phyloP scores from a whole-genome alignment of 2,329 filamentous ascomycete species.

The Aureobasidium sp. region DNA sequence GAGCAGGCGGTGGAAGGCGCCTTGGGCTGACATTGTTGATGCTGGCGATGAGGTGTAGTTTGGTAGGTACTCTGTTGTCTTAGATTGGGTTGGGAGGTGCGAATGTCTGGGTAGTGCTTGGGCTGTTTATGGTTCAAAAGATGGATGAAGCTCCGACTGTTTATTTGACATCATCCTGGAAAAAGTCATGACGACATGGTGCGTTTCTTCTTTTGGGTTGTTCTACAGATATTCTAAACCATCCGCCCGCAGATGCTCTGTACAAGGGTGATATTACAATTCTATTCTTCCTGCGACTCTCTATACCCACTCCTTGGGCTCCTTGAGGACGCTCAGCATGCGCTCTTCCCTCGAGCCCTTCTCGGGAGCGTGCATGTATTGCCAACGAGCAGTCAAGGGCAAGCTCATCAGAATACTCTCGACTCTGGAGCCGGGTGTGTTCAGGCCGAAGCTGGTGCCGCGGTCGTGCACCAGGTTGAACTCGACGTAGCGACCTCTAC shows the following conservation, averaged over 20 bases:
- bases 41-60: not conserved
- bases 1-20: conserved; percentile 31
- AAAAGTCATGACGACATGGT: conserved; percentile 10
- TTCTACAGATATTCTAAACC: conserved; percentile 2
- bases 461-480: conserved; percentile 97
- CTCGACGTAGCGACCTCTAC: conserved; percentile 92
- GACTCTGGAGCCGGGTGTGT: conserved; percentile 81
- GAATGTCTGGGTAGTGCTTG: not conserved
- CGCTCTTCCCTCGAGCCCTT: conserved; percentile 69
- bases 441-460: conserved; percentile 87
- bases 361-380: conserved; percentile 86
- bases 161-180: not conserved
- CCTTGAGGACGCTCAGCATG: conserved; percentile 62
- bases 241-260: conserved; percentile 12
- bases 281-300: not conserved
- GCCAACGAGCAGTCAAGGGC: conserved; percentile 85
- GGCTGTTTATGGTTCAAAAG: not conserved
- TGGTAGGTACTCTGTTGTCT: too few species aligned
- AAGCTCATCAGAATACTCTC: conserved; percentile 98
- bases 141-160: not conserved
- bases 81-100: not conserved
- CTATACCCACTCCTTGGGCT: conserved; percentile 54
- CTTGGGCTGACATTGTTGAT: conserved; percentile 16
- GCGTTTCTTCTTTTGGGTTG: not conserved
- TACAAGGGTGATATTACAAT: conserved; percentile 4